These are phyloP conservation scores for Flaveria sonorensis DNA, from an alignment of 129 eudicot species.

Conservation along the genomic window DNA sequence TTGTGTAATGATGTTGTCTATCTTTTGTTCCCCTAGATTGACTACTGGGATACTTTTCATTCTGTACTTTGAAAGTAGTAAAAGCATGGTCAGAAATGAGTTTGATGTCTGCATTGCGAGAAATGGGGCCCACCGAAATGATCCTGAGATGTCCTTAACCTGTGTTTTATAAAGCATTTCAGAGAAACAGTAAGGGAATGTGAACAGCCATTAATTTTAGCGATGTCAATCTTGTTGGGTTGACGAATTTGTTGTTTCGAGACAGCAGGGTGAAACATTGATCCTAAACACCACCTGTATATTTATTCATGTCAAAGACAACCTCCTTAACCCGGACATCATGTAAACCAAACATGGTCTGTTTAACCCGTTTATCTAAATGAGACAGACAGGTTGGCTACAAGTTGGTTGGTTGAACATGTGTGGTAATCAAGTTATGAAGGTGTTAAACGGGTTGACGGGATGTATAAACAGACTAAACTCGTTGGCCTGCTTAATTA, in stretches of 20 bases:
- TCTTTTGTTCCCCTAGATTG: constrained; percentile 68
- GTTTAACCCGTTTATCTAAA: neutral
- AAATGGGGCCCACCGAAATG: constrained; percentile 98
- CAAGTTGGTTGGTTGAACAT: neutral
- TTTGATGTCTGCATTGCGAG: constrained; percentile 89
- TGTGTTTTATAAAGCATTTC: constrained; percentile 24
- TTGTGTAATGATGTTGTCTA: constrained; percentile 82
- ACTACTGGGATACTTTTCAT: constrained; percentile 96
- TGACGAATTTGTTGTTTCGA: no score
- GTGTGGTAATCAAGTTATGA: neutral
- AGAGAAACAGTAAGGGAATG: neutral
- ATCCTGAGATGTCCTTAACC: constrained; percentile 90
- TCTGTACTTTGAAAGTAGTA: constrained; percentile 84
- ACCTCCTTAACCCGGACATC: neutral
- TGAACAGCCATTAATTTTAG: neutral
- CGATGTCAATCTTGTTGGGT: neutral
- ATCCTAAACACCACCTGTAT: neutral
- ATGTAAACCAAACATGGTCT: neutral
- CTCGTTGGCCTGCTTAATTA: neutral
- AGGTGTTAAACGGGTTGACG: neutral
- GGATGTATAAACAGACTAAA: neutral
- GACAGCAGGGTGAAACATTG: neutral
- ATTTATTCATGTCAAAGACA: neutral
- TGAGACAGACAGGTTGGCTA: neutral
- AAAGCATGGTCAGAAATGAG: constrained; percentile 86